Conservation (phyloP, 1,284 basidiomycete species). For the Schizophyllum amplum region DNA sequence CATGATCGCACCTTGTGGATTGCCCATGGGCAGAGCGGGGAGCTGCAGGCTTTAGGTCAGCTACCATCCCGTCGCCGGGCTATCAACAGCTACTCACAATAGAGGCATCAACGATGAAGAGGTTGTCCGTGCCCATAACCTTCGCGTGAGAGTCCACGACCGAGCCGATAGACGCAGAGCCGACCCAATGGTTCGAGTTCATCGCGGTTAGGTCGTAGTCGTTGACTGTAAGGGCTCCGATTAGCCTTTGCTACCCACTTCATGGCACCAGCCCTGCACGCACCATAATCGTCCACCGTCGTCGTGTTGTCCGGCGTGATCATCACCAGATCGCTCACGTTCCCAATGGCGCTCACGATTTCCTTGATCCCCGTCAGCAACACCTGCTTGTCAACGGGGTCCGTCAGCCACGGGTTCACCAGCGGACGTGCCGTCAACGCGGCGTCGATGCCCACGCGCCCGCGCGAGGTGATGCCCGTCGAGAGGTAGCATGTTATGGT, state of each 20-base stretch:
- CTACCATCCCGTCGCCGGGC: no score
- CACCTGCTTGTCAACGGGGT: conserved; percentile 45
- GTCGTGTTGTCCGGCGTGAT: conserved; percentile 54
- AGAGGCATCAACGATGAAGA: conserved; percentile 36
- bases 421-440: conserved; percentile 39
- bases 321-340: conserved; percentile 41
- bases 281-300: conserved; percentile 43
- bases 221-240: no score
- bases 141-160: conserved; percentile 54
- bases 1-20: conserved; percentile 9
- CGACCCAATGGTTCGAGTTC: conserved; percentile 56
- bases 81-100: conserved; percentile 19
- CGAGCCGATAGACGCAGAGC: conserved; percentile 40
- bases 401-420: conserved; percentile 49
- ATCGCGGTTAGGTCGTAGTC: conserved; percentile 17
- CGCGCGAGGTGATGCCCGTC: conserved; percentile 51
- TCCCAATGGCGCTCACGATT: conserved; percentile 29
- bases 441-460: conserved; percentile 51
- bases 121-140: conserved; percentile 50
- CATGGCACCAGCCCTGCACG: no score
- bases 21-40: conserved; percentile 11
- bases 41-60: no score
- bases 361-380: conserved; percentile 43
- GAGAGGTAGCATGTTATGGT: conserved; percentile 55
- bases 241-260: no score